Evolutionary conservation across 352 stramenopile species (phyloP), one percentile per base, ranked within the genome.

Genomic region (Phytophthora megakarya): DNA sequence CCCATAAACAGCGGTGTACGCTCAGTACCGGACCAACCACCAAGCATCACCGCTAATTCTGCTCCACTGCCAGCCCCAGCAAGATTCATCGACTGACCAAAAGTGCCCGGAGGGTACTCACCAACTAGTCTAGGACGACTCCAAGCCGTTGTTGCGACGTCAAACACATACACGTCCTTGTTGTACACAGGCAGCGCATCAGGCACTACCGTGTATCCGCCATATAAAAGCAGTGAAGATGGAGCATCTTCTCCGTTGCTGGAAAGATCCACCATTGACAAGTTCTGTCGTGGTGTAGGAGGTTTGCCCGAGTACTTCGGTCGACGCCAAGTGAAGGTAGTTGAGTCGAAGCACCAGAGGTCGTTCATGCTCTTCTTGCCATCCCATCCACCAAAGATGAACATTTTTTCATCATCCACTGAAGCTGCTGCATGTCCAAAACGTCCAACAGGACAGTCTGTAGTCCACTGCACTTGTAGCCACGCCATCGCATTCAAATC

Each of bases 331-430:
- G 78, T 89, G 74, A 93, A 90, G 26, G 68, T 72, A 48, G 65
- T 65, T 11, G 81, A 83, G 52, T 92, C 81, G 60, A 93, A 94
- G 11, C 58, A 45, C 86, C 86, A 94, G 18, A 92, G 63, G 39
- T 94, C 86, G 46, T 83, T 80, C 76, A 88, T 90, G 46, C 77
- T 89, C 53, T 81, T 80, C 49, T 81, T 77, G 28, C 86, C 81
- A 61, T 94, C 86, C 86, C 86, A 94, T n/a, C 92, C 92, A 46
- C 92, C 92, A 48, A 97, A 95, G 22, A 97, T 43, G 12, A 96
- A 73, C 59, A 98, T 84, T 50, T 90, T 83, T 40, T 73, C 73
- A 22, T 91, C 84, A 50, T 89, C 79, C 5, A 96, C 70, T 1
- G 81, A 75, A 35, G 77, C 67, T 11, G 67, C 78, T 25, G 72